Percentiles rank a stretch among this genome's conserved stretches.
phyloP scores from a whole-genome alignment of 2,329 filamentous ascomycete genomes.

The Aspergillus sergii region DNA sequence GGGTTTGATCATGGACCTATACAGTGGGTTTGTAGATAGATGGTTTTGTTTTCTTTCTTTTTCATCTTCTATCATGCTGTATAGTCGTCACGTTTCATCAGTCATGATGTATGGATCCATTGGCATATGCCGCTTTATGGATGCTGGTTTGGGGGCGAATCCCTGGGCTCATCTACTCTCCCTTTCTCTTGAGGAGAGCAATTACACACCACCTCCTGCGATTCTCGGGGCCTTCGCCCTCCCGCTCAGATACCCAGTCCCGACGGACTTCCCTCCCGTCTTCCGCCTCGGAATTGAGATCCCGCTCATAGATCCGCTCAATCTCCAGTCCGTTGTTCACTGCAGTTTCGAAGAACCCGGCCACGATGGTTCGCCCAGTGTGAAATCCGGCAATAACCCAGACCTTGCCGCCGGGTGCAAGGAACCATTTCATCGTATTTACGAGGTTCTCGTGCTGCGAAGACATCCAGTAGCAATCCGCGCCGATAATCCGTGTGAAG shows the following conservation, averaged over 20 bases:
- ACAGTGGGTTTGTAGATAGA: too few species aligned
- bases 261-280: slow-evolving; percentile 47
- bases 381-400: slow-evolving; percentile 62
- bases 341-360: slow-evolving; percentile 56
- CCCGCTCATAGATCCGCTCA: slow-evolving; percentile 59
- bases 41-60: not conserved
- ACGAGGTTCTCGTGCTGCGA: slow-evolving; percentile 59
- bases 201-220: slow-evolving; percentile 61
- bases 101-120: not conserved
- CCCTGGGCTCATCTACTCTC: not conserved
- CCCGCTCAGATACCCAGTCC: slow-evolving; percentile 47
- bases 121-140: not conserved
- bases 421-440: slow-evolving; percentile 58
- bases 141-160: not conserved
- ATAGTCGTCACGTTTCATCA: slow-evolving; percentile 5
- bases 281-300: slow-evolving; percentile 45
- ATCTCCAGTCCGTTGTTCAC: slow-evolving; percentile 49
- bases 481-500: slow-evolving; percentile 60
- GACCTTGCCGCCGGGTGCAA: slow-evolving; percentile 45
- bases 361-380: slow-evolving; percentile 59
- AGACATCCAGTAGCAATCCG: slow-evolving; percentile 65
- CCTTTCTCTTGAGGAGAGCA: slow-evolving; percentile 42
- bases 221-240: slow-evolving; percentile 53
- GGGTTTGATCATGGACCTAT: slow-evolving; percentile 25
- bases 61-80: not conserved